Conservation (phyloP, 768 basidiomycete species). For the Phylloporus sp. region DNA sequence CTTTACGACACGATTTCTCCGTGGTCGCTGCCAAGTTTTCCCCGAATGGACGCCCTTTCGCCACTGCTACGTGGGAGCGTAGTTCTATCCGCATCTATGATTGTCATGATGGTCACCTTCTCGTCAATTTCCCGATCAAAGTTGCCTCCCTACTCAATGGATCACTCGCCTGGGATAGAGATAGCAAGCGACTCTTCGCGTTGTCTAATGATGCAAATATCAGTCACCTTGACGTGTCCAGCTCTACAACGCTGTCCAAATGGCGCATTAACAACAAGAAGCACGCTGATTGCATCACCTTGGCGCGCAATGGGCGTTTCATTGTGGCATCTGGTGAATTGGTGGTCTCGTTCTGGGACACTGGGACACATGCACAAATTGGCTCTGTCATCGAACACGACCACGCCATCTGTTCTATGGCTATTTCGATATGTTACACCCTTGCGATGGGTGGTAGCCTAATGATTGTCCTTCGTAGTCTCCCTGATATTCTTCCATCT, state of each 20-base stretch:
- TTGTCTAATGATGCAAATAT: not conserved
- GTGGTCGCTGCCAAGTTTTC: not conserved
- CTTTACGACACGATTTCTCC: not conserved
- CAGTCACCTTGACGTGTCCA: no score
- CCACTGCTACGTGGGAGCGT: not conserved
- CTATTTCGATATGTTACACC: not conserved
- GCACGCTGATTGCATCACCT: not conserved
- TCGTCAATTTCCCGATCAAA: not conserved
- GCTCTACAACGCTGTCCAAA: not conserved
- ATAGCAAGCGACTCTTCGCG: not conserved
- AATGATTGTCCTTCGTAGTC: not conserved
- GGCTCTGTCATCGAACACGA: not conserved
- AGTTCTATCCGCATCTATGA: not conserved
- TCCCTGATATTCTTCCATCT: not conserved
- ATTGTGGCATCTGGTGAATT: not conserved
- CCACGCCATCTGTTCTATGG: not conserved
- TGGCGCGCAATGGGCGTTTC: not conserved
- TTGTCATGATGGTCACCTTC: not conserved
- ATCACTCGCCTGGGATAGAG: not conserved
- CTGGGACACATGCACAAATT: not conserved
- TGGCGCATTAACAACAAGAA: not conserved
- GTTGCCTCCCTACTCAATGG: not conserved
- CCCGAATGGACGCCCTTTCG: not conserved
- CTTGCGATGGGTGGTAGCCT: not conserved
- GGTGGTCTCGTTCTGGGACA: not conserved